Evolutionary conservation across 2,329 filamentous ascomycete genomes (phyloP), one percentile per base, ranked within the genome.

Genomic region (Leptographium lundbergii): DNA sequence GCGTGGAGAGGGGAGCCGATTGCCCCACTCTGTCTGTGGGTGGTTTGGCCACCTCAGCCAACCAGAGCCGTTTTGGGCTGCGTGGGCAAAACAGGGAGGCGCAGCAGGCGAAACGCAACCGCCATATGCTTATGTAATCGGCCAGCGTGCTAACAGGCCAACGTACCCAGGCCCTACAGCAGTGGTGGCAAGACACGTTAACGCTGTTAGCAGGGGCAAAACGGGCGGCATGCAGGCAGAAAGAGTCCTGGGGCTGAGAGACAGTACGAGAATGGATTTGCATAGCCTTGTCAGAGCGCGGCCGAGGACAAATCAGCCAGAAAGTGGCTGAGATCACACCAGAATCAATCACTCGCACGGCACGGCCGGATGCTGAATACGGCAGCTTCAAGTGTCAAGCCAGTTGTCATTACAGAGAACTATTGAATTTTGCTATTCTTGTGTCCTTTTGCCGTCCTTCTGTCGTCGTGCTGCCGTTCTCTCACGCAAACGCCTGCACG

Each of bases 401-500:
- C 24, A 9, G 9, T 10, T 34, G 9, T 2, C 32, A 34, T 7
- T 29, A 4, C 5, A 29, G 32, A 10, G 32, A 34, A 34, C 6
- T 51, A 48, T n/a, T n/a, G n/a, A n/a, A 22, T 24, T 39, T 13
- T 36, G 17, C 52, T 36, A 6, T 54, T 9, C 25, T 6, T 24
- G 4, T 24, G 6, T 22, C 47, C 9, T n/a, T 50, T 17, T 39
- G 36, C 36, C 36, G 36, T 14, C 32, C 9, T 2, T 14, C 14
- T 39, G 3, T 2, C 36, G 11, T 39, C 36, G 29, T 5, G 14
- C 34, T 13, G 14, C 14, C 13, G 17, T 34, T 34, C 27, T 7
- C 47, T 45, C n/a, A 89, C 58, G 82, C 85, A 76, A 94, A 94
- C 9, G 88, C 89, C 72, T 94, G 89, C 27, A 92, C 75, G 25